Percentiles rank a stretch among this genome's conserved stretches.
phyloP scores from a whole-genome alignment of 2,329 filamentous ascomycete genomes.

The Trichoderma sp. region DNA sequence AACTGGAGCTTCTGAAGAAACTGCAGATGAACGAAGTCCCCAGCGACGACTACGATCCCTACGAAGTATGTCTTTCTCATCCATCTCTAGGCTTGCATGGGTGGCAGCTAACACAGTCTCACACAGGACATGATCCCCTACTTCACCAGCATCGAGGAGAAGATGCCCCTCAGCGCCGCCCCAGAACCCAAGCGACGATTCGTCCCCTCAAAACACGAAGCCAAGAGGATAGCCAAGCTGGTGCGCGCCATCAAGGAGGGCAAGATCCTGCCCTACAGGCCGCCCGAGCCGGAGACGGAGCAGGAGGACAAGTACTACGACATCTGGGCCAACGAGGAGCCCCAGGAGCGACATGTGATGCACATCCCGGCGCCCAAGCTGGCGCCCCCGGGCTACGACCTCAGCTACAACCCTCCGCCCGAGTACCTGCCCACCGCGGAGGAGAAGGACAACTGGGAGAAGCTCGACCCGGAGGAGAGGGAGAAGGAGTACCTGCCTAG shows the following conservation, averaged over 20 bases:
- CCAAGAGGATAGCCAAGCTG: conserved; percentile 94
- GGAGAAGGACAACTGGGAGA: conserved; percentile 82
- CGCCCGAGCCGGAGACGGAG: conserved; percentile 64
- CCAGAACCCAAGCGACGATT: conserved; percentile 96
- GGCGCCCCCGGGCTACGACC: conserved; percentile 87
- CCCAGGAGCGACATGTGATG: conserved; percentile 82
- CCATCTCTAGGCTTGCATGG: neutral
- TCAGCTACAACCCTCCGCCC: conserved; percentile 92
- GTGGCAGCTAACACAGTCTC: neutral
- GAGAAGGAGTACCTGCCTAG: conserved; percentile 85
- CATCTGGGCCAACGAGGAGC: conserved; percentile 90
- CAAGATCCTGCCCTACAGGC: conserved; percentile 85
- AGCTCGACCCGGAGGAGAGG: conserved; percentile 82
- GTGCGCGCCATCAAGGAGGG: conserved; percentile 94
- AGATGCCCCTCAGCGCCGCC: conserved; percentile 91
- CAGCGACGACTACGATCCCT: conserved; percentile 86
- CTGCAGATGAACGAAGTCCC: conserved; percentile 87
- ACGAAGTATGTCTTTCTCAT: conserved; percentile 59
- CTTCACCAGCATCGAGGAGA: conserved; percentile 86
- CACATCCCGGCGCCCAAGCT: conserved; percentile 93
- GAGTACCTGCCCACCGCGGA: conserved; percentile 88
- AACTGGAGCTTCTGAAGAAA: conserved; percentile 82
- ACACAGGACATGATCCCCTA: conserved; percentile 79
- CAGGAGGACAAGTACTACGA: conserved; percentile 72
- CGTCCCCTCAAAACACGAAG: conserved; percentile 93